Evolutionary conservation across 1,284 basidiomycete species (phyloP).

Genomic region (Leccinum insigne): DNA sequence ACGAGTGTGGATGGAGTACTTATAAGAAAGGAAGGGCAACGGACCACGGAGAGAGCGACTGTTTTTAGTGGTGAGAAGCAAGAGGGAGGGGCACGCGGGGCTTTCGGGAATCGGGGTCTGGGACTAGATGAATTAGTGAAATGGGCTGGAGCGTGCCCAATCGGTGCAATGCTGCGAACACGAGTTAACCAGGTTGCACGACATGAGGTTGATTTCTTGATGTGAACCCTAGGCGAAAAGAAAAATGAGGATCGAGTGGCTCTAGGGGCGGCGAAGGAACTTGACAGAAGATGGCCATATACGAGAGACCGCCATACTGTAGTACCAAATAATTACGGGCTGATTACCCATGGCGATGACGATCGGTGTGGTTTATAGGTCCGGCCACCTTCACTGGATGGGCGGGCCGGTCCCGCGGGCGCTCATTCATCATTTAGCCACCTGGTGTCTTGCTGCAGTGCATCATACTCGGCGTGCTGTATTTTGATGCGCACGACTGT

Average conservation of each 20-base stretch:
- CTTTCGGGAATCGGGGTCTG: conserved; percentile 28
- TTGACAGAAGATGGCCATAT: conserved; percentile 21
- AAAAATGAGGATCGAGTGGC: conserved; percentile 38
- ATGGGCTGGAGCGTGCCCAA: conserved; percentile 29
- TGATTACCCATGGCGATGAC: conserved; percentile 1
- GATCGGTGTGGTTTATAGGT: not conserved
- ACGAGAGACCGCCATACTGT: conserved; percentile 18
- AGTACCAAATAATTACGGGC: conserved; percentile 11
- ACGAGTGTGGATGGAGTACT: conserved; percentile 17
- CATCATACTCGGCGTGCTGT: conserved; percentile 9
- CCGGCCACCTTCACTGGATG: not conserved
- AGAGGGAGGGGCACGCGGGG: conserved; percentile 24
- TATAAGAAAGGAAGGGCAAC: conserved; percentile 25
- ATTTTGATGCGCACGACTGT: conserved; percentile 8
- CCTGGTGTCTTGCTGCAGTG: conserved; percentile 11
- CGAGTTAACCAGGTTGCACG: conserved; percentile 39
- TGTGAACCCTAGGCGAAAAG: conserved; percentile 31
- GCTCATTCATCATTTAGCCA: conserved; percentile 9
- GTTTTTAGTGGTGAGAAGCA: conserved; percentile 32
- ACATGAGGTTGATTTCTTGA: conserved; percentile 36
- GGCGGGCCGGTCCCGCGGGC: not conserved
- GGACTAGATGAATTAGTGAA: conserved; percentile 29
- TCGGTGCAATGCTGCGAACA: conserved; percentile 33
- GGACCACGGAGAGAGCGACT: conserved; percentile 28
- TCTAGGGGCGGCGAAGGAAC: conserved; percentile 31